Evolutionary conservation across 176 grass and related monocot genomes (phyloP), one percentile per base, ranked within the genome.

Genomic region (Secale cereale): DNA sequence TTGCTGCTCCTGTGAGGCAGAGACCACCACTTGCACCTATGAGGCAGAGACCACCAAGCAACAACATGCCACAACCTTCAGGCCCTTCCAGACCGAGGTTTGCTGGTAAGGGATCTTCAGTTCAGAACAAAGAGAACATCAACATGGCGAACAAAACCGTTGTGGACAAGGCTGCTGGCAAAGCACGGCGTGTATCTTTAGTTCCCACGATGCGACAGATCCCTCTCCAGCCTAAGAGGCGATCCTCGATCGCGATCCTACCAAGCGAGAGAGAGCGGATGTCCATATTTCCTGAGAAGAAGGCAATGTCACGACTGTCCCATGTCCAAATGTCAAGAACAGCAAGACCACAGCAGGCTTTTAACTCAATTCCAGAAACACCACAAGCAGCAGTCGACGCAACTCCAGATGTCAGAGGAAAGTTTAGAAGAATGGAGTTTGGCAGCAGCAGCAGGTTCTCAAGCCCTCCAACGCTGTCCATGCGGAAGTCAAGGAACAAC

Each of bases 51-150:
- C 87, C 87, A 70, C 79, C 93, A 59, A 94, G n/a, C 63, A 94
- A 88, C 79, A 48, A 50, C 3, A 14, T 87, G 61, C 91, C 61
- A 22, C 85, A 81, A 28, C 87, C 75, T 28, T 33, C 74, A 50
- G 83, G 83, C 27, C 70, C 78, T 79, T 81, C 84, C 56, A 96
- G 60, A 87, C 46, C 14, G 54, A 99, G 66, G 48, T 64, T 88
- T 37, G 61, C 85, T 33, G 85, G 86, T 32, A 86, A 32, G 22
- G 26, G 66, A 17, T 14, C 57, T 14, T 74, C 54, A 56, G 10
- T 61, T 73, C 78, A 89, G 74, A 84, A 92, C 70, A 99, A 99
- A 80, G 97, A 99, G 84, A 99, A 99, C 79, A 26, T 83, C 63
- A 59, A 78, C 61, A 19, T 57, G 37, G 31, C 20, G 26, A 85